These are phyloP conservation scores for Diaporthe sp. DNA, from an alignment of 2,329 filamentous ascomycete genomes.

Conservation along the genomic window DNA sequence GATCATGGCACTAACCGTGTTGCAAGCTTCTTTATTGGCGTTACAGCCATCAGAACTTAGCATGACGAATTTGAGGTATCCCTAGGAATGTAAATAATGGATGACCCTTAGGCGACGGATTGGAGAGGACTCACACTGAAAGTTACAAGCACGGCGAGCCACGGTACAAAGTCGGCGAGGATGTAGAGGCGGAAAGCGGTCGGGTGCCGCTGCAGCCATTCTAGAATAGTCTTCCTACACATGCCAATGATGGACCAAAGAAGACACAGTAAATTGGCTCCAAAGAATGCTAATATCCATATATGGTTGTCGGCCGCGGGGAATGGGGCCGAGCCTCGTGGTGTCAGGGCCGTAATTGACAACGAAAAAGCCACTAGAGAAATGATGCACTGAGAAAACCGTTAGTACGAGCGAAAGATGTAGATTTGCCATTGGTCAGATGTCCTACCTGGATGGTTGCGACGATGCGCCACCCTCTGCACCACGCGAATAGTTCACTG, in stretches of 20 bases:
- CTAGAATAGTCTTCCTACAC: not conserved
- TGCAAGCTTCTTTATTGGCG: not conserved
- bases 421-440: not conserved
- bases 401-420: not conserved
- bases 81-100: not conserved
- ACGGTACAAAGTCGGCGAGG: not conserved
- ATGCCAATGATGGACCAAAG: not conserved
- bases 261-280: not conserved
- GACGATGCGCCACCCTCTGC: not conserved
- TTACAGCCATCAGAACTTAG: not conserved
- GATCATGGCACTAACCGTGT: not conserved
- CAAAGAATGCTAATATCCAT: not conserved
- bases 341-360: not conserved
- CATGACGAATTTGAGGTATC: not conserved
- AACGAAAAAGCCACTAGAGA: not conserved
- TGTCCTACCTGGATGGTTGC: not conserved
- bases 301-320: not conserved
- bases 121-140: not conserved
- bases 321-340: not conserved
- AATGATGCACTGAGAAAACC: not conserved
- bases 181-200: not conserved
- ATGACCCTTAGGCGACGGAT: not conserved
- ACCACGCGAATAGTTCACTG: not conserved
- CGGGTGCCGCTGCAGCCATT: not conserved
- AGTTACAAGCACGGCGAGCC: not conserved